These are phyloP conservation scores for Salix caprea DNA, from an alignment of 345 rosid species.

Conservation along the genomic window DNA sequence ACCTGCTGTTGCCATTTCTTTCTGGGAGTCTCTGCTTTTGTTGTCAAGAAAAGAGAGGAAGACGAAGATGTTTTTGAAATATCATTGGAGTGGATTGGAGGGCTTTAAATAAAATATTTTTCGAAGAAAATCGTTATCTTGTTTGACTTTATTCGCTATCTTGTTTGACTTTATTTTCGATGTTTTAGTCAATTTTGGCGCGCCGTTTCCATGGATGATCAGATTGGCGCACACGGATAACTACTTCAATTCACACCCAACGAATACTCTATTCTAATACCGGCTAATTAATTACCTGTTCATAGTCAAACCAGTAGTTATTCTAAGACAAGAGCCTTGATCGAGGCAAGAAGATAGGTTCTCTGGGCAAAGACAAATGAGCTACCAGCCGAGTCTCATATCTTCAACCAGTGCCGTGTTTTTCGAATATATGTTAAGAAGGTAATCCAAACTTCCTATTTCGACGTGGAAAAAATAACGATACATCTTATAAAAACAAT, in stretches of 20 bases:
- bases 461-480: too few species aligned
- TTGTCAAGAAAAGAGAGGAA: not conserved
- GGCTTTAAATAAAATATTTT: not conserved
- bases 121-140: not conserved
- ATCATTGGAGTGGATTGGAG: too few species aligned
- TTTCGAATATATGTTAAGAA: too few species aligned
- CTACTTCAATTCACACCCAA: too few species aligned
- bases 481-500: too few species aligned
- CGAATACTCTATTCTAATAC: too few species aligned
- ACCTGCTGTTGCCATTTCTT: constrained; percentile 46
- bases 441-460: too few species aligned
- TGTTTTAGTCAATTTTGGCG: not conserved
- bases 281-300: too few species aligned
- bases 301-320: too few species aligned
- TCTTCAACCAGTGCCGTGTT: too few species aligned
- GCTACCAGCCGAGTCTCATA: not conserved
- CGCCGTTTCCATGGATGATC: not conserved
- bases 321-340: not conserved
- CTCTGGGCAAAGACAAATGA: not conserved
- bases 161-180: not conserved
- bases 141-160: not conserved
- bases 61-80: too few species aligned
- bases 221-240: not conserved
- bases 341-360: too few species aligned
- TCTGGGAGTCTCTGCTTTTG: not conserved